Base-by-base conservation (phyloP, 495 filamentous ascomycete species). In the Articulospora tetracladia region DNA sequence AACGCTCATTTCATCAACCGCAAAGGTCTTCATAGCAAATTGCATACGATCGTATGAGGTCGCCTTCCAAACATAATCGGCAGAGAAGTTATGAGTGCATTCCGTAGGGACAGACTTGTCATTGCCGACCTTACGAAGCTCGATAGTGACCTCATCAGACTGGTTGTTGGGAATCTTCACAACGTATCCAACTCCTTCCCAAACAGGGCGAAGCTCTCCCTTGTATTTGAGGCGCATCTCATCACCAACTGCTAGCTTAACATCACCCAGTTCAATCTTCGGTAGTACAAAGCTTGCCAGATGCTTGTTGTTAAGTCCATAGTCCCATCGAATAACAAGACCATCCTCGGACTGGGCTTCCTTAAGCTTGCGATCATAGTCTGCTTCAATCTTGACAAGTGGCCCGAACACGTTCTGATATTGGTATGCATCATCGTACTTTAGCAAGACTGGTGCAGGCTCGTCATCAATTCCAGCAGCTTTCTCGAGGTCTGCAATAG, bases 11-110 rank as follows among this genome's bases (percentile, higher is more conserved):
- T 99, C 94, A 64, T 99, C 94, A 52, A 99, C 86, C 23, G 94
- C 94, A 69, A 99, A 99, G 0, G 91, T 98, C 81, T 98, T 97
- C 94, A 99, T 98, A 34, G 94, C 94, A 61, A 90, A 84, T 72
- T 99, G 94, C 94, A 99, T 99, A 60, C 94, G 92, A 70, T 99
- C 94, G 69, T 98, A 99, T 0, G 93, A 97, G 1, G 95, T 99
- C 22, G 94, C 94, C 69, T 99, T 99, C 94, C 94, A 99, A 28
- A 99, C 94, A 69, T 99, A 99, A 72, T 99, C 94, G 59, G 93
- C 94, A 34, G 89, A 96, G 73, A 98, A 99, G 69, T 96, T 95
- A 72, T 96, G 92, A 1, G 95, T 97, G 76, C 95, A 97, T 67
- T 99, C 94, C 0, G 92, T 97, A 1, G 94, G 93, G 7, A 98